Percentiles rank a stretch among this genome's conserved stretches.
phyloP scores from a whole-genome alignment of 2,329 filamentous ascomycete species.

The Fulvia fulva region DNA sequence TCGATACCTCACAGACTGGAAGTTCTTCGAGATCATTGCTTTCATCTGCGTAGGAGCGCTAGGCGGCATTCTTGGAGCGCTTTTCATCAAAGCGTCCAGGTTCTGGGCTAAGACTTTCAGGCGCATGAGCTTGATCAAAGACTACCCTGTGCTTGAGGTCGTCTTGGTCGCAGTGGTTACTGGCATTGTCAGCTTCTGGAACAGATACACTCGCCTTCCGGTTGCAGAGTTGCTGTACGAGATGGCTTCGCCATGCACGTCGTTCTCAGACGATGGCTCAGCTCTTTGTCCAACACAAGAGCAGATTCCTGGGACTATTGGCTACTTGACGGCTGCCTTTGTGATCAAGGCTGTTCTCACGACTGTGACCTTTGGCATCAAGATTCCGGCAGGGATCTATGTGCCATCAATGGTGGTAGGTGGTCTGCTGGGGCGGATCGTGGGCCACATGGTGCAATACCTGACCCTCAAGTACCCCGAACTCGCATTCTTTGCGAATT shows the following conservation, averaged over 20 bases:
- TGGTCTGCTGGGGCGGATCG: slow-evolving; percentile 80
- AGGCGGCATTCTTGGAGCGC: slow-evolving; percentile 77
- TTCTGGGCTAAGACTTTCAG: slow-evolving; percentile 88
- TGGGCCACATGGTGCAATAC: slow-evolving; percentile 83
- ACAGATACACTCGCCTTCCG: slow-evolving; percentile 78
- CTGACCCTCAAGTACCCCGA: slow-evolving; percentile 69
- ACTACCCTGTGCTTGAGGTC: slow-evolving; percentile 80
- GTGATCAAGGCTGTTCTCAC: slow-evolving; percentile 87
- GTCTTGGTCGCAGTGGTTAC: slow-evolving; percentile 81
- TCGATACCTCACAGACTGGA: slow-evolving; percentile 85
- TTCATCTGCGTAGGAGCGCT: slow-evolving; percentile 85
- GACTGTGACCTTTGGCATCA: slow-evolving; percentile 89
- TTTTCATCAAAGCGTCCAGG: slow-evolving; percentile 95
- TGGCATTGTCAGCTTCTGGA: slow-evolving; percentile 88
- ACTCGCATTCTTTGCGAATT: slow-evolving; percentile 69
- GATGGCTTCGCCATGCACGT: slow-evolving; percentile 80
- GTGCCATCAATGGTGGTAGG: slow-evolving; percentile 98
- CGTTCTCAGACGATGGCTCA: slow-evolving; percentile 61
- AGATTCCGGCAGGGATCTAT: slow-evolving; percentile 94
- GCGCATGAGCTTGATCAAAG: slow-evolving; percentile 73
- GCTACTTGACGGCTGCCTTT: slow-evolving; percentile 71
- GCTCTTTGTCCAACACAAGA: slow-evolving; percentile 73
- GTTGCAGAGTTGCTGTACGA: slow-evolving; percentile 90
- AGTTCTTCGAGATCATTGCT: slow-evolving; percentile 80
- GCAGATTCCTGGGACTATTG: slow-evolving; percentile 73